A percentile compares a stretch with the other conserved stretches of the same genome.
Evolutionary conservation across 2,329 filamentous ascomycete genomes (phyloP).

Genomic region (Colletotrichum sp.): DNA sequence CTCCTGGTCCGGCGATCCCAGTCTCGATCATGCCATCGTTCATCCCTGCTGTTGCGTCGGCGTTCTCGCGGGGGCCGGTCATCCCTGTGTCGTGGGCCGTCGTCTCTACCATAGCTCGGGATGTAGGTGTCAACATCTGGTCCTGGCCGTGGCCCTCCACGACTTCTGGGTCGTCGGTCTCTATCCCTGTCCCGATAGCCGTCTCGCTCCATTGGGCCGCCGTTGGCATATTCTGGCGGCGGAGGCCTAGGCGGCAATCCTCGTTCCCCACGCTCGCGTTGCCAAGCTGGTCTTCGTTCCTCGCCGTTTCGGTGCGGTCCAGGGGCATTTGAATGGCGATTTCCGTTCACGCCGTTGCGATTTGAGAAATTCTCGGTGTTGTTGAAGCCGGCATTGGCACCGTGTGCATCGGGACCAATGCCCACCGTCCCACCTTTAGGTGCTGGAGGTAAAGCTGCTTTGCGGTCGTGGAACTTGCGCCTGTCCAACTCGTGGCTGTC

Average conservation of each 20-base stretch:
- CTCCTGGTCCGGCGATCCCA: constrained; percentile 45
- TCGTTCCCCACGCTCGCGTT: constrained; percentile 56
- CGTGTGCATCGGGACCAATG: constrained; percentile 59
- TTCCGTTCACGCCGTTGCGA: constrained; percentile 52
- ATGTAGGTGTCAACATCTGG: constrained; percentile 55
- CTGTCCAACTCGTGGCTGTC: constrained; percentile 97
- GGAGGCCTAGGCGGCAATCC: constrained; percentile 56
- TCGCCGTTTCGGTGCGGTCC: constrained; percentile 38
- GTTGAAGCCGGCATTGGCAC: constrained; percentile 55
- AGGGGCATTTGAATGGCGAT: constrained; percentile 42
- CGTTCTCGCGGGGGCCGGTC: constrained; percentile 28
- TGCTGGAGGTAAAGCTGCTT: constrained; percentile 83
- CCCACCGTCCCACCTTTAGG: constrained; percentile 92
- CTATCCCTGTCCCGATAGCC: constrained; percentile 38
- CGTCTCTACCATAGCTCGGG: constrained; percentile 46
- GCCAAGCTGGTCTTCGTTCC: constrained; percentile 58
- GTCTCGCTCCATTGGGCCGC: constrained; percentile 40
- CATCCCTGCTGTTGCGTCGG: constrained; percentile 25
- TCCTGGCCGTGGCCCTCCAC: constrained; percentile 25
- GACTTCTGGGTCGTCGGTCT: constrained; percentile 34
- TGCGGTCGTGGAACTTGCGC: constrained; percentile 86
- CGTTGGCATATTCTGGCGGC: constrained; percentile 43
- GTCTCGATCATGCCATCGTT: constrained; percentile 36
- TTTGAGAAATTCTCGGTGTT: constrained; percentile 54
- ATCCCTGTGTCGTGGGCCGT: constrained; percentile 30